These are phyloP conservation scores for Cairneyella variabilis DNA, from an alignment of 495 filamentous ascomycete genomes.

Conservation along the genomic window DNA sequence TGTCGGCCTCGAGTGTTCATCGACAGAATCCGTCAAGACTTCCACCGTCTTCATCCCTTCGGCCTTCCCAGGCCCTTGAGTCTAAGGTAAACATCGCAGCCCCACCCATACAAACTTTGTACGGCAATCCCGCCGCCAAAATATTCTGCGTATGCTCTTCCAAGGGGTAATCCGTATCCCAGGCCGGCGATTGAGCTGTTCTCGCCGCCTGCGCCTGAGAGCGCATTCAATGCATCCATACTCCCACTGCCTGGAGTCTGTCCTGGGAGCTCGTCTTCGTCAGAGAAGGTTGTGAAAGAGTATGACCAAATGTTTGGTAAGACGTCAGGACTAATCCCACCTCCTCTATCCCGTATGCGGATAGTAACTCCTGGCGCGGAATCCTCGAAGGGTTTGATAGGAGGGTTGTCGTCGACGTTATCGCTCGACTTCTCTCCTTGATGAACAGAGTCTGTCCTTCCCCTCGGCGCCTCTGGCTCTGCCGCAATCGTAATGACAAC, in stretches of 20 bases:
- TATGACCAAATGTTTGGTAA: constrained; percentile 91
- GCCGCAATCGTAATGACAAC: constrained; percentile 91
- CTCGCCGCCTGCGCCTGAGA: constrained; percentile 63
- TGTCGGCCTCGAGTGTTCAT: too few relatives aligned
- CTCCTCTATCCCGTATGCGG: constrained; percentile 90
- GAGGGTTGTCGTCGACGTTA: constrained; percentile 28
- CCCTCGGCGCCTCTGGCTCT: constrained; percentile 51
- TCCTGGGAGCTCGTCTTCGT: constrained; percentile 46
- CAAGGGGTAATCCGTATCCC: constrained; percentile 88
- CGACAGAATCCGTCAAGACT: too few relatives aligned
- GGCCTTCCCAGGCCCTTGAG: constrained; percentile 75
- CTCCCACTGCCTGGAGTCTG: constrained; percentile 39
- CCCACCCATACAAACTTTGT: constrained; percentile 95
- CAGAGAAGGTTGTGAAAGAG: constrained; percentile 89
- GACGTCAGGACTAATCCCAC: constrained; percentile 80
- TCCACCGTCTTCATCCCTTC: constrained; percentile 19
- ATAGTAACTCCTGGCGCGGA: constrained; percentile 86
- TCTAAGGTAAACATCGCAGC: constrained; percentile 72
- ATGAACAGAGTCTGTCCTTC: background rate
- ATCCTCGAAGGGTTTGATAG: constrained; percentile 54
- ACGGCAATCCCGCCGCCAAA: constrained; percentile 95
- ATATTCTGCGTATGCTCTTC: constrained; percentile 94
- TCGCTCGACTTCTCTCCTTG: background rate
- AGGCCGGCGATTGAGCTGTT: constrained; percentile 81
- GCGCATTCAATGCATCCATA: constrained; percentile 65